Evolutionary conservation across 2,329 filamentous ascomycete species (phyloP).

Genomic region (Annulohypoxylon truncatum): DNA sequence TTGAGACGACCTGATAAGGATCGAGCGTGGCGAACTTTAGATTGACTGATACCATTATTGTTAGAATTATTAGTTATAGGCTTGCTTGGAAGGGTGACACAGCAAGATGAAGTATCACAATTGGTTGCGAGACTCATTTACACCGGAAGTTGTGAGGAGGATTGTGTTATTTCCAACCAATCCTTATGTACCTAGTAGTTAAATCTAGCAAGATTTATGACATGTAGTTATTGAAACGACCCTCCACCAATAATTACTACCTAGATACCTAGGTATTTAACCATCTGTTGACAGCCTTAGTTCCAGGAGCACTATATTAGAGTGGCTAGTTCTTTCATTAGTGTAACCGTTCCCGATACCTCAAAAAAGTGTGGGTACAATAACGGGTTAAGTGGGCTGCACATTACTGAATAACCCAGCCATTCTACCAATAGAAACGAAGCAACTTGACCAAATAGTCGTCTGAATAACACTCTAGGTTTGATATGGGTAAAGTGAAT

Average conservation of each 20-base stretch:
- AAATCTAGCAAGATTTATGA: not conserved
- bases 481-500: constrained; percentile 10
- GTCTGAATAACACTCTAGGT: not conserved
- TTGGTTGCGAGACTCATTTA: not conserved
- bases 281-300: not conserved
- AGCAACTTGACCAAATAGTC: not conserved
- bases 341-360: not conserved
- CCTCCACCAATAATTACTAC: not conserved
- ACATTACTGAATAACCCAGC: not conserved
- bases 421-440: constrained; percentile 15
- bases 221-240: not conserved
- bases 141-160: not conserved
- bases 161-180: not conserved
- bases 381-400: not conserved
- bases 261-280: not conserved
- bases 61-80: not conserved
- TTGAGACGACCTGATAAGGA: not conserved
- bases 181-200: not conserved
- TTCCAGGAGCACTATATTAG: not conserved
- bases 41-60: constrained; percentile 8
- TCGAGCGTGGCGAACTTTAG: constrained; percentile 7
- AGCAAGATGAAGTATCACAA: constrained; percentile 3
- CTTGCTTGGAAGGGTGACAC: not conserved
- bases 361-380: not conserved
- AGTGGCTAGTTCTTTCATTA: not conserved